phyloP scores from a whole-genome alignment of 352 stramenopile genomes.

The Phytophthora pseudosyringae region DNA sequence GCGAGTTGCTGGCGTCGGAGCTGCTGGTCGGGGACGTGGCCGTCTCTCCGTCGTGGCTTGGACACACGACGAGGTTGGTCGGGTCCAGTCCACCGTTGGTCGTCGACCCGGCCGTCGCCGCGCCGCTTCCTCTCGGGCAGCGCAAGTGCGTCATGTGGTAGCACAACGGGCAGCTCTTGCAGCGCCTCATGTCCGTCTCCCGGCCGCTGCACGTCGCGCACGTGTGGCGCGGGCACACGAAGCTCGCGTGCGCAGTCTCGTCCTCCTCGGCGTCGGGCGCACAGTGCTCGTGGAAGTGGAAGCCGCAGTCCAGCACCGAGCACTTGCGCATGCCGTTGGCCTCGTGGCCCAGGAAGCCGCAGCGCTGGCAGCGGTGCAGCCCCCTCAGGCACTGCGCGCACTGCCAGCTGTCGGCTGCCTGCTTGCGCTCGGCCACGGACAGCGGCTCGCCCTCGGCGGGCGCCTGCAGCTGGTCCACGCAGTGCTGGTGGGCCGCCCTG shows the following conservation, averaged over 20 bases:
- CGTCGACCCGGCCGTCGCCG: background rate
- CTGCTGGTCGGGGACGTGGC: conserved; percentile 13
- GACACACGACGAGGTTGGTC: conserved; percentile 56
- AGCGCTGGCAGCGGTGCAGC: conserved; percentile 65
- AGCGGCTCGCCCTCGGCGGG: conserved; percentile 11
- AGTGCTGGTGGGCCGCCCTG: conserved; percentile 64
- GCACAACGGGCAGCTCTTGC: conserved; percentile 66
- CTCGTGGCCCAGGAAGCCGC: conserved; percentile 76
- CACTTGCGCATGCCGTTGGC: conserved; percentile 58
- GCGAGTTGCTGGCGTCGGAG: conserved; percentile 42
- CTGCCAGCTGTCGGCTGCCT: conserved; percentile 52
- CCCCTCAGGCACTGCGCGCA: conserved; percentile 71
- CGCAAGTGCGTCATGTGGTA: conserved; percentile 52
- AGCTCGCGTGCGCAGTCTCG: conserved; percentile 23
- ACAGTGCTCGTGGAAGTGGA: conserved; percentile 65
- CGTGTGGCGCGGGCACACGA: conserved; percentile 69
- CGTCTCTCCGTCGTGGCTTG: conserved; percentile 36
- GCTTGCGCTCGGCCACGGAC: conserved; percentile 37
- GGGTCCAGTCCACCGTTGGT: conserved; percentile 28
- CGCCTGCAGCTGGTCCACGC: conserved; percentile 62
- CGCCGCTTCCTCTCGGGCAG: conserved; percentile 38
- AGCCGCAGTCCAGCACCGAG: conserved; percentile 58
- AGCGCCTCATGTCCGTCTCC: conserved; percentile 59
- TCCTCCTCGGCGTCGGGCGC: conserved; percentile 13
- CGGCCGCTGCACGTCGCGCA: conserved; percentile 53